Base-by-base conservation (phyloP, 495 filamentous ascomycete genomes). In the Chaetomium fimeti region DNA sequence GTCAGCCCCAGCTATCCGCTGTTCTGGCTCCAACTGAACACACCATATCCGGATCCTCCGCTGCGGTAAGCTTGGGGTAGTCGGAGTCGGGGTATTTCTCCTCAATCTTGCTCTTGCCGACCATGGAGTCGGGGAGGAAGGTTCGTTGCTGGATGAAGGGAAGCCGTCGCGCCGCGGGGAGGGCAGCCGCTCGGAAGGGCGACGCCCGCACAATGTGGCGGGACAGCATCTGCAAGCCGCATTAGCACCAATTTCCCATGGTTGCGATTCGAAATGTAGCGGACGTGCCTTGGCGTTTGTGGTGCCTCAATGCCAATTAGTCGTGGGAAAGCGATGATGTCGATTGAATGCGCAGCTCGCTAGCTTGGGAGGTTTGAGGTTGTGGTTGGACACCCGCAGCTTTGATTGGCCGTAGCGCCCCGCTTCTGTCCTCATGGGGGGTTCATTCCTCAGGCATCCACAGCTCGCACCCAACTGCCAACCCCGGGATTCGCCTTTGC, bases 41-140 rank as follows among this genome's bases (percentile, higher is more conserved):
- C 55, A 93, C 91, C 91, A 91, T 88, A 42, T 83, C 77, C 54
- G 91, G 91, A 71, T 96, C 92, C 60, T 91, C 85, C 47, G 84
- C 76, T 48, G 89, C 87, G 52, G 78, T 84, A 69, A 88, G 80
- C 49, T 77, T 83, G 70, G 87, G 80, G 36, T 78, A 78, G 55
- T 72, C 71, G 25, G 66, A 66, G 13, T 75, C 75, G 76, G 79
- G 74, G 75, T 77, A 80, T 77, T 84, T 73, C 78, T 80, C 74
- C 0, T 81, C 85, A 60, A 83, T 74, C 52, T 78, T 60, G 29
- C 64, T 67, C 16, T 40, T 67, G 68, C 70, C 69, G 68, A 71
- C 76, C 57, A 81, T 69, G 55, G 77, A 73, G 2, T 75, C 70
- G 60, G 82, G 83, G 61, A 82, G 60, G 72, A 79, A 79, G 60